Base-by-base conservation (phyloP, 305 asterid species). In the Ruellia speciosa region DNA sequence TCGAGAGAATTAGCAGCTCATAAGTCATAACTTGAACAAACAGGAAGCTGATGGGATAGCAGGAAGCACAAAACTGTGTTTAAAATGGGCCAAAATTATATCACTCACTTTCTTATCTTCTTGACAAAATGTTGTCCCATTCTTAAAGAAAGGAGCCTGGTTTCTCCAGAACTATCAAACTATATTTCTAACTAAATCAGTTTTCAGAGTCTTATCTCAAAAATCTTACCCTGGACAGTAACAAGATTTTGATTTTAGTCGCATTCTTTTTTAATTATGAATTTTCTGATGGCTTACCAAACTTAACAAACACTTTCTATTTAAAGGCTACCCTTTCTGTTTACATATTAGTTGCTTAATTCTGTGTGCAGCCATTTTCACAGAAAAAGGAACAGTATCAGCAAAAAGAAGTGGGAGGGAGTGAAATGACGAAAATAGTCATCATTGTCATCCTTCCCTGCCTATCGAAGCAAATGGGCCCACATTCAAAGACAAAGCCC, bases 401-500 rank as follows among this genome's bases (percentile, higher is more conserved):
- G 2, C 31, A 10, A 6, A n/a, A n/a, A 14, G 19, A 9, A 16
- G 4, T n/a, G n/a, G 14, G 20, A 0, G 19, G 6, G 14, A 52
- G 8, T 17, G 64, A 73, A 64, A 20, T 54, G 74, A 53, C 77
- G 18, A 63, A 63, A 69, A 63, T 18, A 58, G 53, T 58, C 71
- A 34, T 31, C 17, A 53, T 18, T 18, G 67, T 49, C 67, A 35
- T 48, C 16, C 54, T 59, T 49, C 62, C 58, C 64, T 45, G 81
- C 71, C 75, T 61, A 66, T 67, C 75, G 64, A 58, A 73, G 60
- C 17, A 52, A 24, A 56, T 72, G 94, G 94, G 71, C 85, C 88
- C 94, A 78, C 93, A 33, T 66, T 12, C 20, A 31, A 73, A 66
- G 72, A 75, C 76, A 59, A 70, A 79, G 77, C 77, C 81, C 81